Evolutionary conservation across 495 filamentous ascomycete genomes (phyloP).

Genomic region (Talaromyces proteolyticus): DNA sequence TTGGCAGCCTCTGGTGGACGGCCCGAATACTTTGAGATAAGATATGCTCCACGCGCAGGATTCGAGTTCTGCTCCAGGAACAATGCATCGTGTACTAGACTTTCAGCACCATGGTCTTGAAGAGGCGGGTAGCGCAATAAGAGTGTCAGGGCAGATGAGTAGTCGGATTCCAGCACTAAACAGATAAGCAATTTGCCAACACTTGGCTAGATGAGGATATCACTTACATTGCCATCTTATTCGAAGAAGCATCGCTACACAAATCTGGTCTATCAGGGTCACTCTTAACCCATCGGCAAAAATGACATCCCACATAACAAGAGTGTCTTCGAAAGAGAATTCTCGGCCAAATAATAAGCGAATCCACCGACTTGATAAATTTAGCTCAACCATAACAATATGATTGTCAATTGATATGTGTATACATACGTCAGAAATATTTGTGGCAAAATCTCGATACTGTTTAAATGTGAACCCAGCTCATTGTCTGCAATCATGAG

Average conservation of each 20-base stretch:
- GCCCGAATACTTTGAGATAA: constrained; percentile 81
- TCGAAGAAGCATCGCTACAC: constrained; percentile 88
- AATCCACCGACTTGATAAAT: constrained; percentile 76
- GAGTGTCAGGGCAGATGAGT: constrained; percentile 74
- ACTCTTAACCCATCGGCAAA: constrained; percentile 85
- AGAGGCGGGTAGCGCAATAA: constrained; percentile 73
- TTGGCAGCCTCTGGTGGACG: constrained; percentile 45
- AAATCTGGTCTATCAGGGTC: constrained; percentile 79
- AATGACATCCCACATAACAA: constrained; percentile 83
- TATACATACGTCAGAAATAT: constrained; percentile 84
- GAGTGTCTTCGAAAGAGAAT: constrained; percentile 79
- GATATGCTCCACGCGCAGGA: constrained; percentile 58
- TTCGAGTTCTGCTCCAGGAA: constrained; percentile 76
- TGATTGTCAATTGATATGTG: neutral
- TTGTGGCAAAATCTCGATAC: constrained; percentile 89
- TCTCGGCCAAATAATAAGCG: constrained; percentile 89
- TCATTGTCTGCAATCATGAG: constrained; percentile 73
- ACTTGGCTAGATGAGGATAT: neutral
- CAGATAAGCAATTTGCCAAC: constrained; percentile 17
- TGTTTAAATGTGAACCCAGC: constrained; percentile 73
- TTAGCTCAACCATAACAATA: neutral
- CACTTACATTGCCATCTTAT: constrained; percentile 83
- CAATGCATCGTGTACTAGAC: constrained; percentile 82
- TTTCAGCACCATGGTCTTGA: constrained; percentile 58
- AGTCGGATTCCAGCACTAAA: constrained; percentile 77